phyloP scores from a whole-genome alignment of 345 rosid genomes.

The Euphorbia tirucalli region DNA sequence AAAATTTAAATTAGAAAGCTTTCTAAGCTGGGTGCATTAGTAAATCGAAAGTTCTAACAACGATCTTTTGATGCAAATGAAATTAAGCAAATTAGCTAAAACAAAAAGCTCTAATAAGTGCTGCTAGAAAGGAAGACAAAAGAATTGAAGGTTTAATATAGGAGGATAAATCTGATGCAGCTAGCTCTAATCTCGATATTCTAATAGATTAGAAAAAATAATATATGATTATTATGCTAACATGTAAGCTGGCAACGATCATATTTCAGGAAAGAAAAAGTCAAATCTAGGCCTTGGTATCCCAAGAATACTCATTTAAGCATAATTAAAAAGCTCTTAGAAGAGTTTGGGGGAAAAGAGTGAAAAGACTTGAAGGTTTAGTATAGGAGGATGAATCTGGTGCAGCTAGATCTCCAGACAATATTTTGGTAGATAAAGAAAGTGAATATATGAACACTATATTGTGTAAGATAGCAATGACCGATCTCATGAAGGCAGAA shows the following conservation, averaged over 20 bases:
- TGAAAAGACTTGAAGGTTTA: too few relatives aligned
- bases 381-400: neutral
- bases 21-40: neutral
- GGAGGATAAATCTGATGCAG: neutral
- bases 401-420: neutral
- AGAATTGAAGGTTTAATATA: neutral
- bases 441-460: neutral
- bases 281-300: too few relatives aligned
- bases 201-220: too few relatives aligned
- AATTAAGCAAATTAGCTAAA: neutral
- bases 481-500: neutral
- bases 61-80: neutral
- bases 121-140: neutral
- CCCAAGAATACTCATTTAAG: too few relatives aligned
- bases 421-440: neutral
- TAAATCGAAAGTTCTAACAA: neutral
- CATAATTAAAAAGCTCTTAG: too few relatives aligned
- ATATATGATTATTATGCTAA: too few relatives aligned
- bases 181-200: too few relatives aligned
- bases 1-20: neutral
- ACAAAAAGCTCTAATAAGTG: neutral
- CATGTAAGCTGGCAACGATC: too few relatives aligned
- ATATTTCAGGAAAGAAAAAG: too few relatives aligned
- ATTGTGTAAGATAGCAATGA: neutral
- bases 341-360: too few relatives aligned